Percentiles rank a stretch among this genome's conserved stretches.
Evolutionary conservation across 2,329 filamentous ascomycete genomes (phyloP).

Genomic region (Hansfordia pulvinata): DNA sequence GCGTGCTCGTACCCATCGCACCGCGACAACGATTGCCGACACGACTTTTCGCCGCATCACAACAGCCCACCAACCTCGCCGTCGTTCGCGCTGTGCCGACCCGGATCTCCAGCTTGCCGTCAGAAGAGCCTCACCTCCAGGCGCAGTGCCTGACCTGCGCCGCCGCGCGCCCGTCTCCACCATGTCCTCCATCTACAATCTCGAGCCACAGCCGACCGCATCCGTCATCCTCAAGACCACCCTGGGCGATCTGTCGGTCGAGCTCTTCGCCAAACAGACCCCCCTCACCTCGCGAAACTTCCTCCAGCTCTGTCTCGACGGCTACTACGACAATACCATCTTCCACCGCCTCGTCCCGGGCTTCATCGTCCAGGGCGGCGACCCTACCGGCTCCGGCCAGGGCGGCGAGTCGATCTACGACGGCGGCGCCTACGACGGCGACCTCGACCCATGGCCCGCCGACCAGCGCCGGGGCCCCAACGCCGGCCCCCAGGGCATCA

Average conservation of each 20-base stretch:
- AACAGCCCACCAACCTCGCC: no score
- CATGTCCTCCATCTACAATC: constrained; percentile 88
- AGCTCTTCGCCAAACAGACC: constrained; percentile 90
- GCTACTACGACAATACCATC: constrained; percentile 86
- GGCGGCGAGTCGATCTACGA: constrained; percentile 90
- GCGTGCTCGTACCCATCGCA: no score
- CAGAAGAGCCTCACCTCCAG: no score
- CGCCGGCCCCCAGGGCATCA: constrained; percentile 42
- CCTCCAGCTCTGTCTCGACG: constrained; percentile 84
- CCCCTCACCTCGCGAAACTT: constrained; percentile 91
- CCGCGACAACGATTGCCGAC: no score
- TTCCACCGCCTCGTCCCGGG: constrained; percentile 88
- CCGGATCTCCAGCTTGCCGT: no score
- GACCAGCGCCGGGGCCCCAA: constrained; percentile 50
- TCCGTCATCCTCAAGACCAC: constrained; percentile 87
- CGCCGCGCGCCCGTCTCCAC: constrained; percentile 4
- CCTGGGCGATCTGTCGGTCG: constrained; percentile 74
- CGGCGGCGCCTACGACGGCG: constrained; percentile 60
- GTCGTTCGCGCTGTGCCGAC: no score
- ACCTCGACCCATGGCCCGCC: constrained; percentile 61
- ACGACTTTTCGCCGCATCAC: no score
- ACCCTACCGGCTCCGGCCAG: constrained; percentile 83
- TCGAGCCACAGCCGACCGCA: constrained; percentile 86
- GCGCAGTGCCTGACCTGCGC: no score
- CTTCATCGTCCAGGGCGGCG: constrained; percentile 90